Evolutionary conservation across 768 basidiomycete genomes (phyloP), one percentile per base, ranked within the genome.

Genomic region (Tylopilus intermedius): DNA sequence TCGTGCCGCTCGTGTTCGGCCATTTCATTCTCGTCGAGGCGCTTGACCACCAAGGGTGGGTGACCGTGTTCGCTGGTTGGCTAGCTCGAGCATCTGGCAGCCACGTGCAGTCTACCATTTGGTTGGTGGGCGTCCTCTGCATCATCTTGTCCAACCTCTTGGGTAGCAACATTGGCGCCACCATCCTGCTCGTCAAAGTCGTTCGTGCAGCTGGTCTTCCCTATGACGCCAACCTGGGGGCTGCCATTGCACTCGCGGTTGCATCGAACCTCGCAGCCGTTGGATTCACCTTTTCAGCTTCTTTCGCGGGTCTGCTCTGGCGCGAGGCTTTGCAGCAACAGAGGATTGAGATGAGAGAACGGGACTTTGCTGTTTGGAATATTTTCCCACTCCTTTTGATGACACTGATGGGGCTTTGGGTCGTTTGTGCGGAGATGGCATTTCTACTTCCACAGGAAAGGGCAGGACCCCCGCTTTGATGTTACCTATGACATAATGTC

Each of bases 241-340:
- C 82, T 1, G 83, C 79, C 1, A 79, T 84, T 37, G 35, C 14
- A 37, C 35, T 37, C 1, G 35, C 5, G 6, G 35, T 37, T 37
- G 35, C 13, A 5, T 87, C 83, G 50, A 96, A 96, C 68, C 85
- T 91, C 32, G 94, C 94, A 13, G 94, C 94, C 1, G 87, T 94
- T 58, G 88, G 84, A 56, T 86, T 90, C 65, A 89, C 90, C 7
- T 94, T 94, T 64, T 86, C 86, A 6, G 90, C 90, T 1, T 90
- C 88, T 49, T 79, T 96, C 14, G 93, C 93, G 0, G 94, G 94
- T 0, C 71, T 98, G 40, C 74, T 96, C 14, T 97, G 94, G 94
- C 71, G 76, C 21, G 65, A 73, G 14, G 90, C 94, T 51, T 71
- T 95, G 49, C 62, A 66, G 53, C 84, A 89, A 66, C 94, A 91